Evolutionary conservation across 352 stramenopile species (phyloP).

Genomic region (Phytophthora ramorum): DNA sequence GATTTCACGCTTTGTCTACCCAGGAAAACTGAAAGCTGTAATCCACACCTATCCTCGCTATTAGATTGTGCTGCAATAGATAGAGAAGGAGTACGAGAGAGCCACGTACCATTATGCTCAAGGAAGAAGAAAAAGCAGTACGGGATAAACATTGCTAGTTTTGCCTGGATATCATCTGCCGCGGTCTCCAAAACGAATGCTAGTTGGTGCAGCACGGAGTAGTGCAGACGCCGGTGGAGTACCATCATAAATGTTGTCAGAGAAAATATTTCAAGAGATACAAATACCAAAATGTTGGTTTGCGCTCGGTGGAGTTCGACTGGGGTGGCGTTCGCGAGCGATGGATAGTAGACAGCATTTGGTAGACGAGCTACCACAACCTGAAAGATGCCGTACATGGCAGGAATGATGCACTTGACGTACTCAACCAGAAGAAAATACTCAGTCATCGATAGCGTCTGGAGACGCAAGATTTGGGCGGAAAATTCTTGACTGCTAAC

Average conservation of each 20-base stretch:
- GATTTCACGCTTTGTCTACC: neutral
- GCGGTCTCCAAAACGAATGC: slow-evolving; percentile 38
- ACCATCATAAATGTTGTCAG: slow-evolving; percentile 11
- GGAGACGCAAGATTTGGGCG: too few relatives aligned
- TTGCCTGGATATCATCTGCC: slow-evolving; percentile 28
- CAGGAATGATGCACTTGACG: slow-evolving; percentile 36
- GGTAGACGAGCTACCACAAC: slow-evolving; percentile 12
- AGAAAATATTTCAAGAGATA: neutral
- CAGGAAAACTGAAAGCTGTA: slow-evolving; percentile 32
- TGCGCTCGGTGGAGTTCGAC: slow-evolving; percentile 1
- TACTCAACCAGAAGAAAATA: slow-evolving; percentile 38
- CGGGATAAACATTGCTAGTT: slow-evolving; percentile 35
- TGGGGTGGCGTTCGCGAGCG: slow-evolving; percentile 1
- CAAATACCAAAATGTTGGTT: slow-evolving; percentile 10
- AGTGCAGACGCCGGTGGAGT: slow-evolving; percentile 19
- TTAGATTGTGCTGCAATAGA: neutral
- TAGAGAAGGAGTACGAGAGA: too few relatives aligned
- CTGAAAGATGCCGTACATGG: slow-evolving; percentile 33
- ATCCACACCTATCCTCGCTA: slow-evolving; percentile 5
- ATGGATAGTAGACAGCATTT: slow-evolving; percentile 25
- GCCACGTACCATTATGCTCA: slow-evolving; percentile 28
- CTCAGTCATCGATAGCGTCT: slow-evolving; percentile 26
- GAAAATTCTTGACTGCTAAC: too few relatives aligned
- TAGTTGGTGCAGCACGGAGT: slow-evolving; percentile 35
- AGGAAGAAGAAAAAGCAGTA: slow-evolving; percentile 44